Conservation (phyloP, 257 asterid species). For the Sherardia arvensis region DNA sequence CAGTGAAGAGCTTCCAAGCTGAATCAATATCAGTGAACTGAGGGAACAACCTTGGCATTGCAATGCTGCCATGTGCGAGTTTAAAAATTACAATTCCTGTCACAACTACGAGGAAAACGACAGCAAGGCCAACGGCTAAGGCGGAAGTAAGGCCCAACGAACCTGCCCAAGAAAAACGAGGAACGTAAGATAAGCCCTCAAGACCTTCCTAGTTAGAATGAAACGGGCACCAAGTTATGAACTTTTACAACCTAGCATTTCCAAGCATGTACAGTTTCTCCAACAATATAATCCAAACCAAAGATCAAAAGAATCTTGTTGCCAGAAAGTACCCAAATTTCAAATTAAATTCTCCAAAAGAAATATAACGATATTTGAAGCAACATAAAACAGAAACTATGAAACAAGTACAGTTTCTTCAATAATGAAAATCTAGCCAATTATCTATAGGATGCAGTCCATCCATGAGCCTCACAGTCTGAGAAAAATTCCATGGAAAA, state of each 20-base stretch:
- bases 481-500: not conserved
- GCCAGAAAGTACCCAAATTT: not conserved
- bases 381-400: not conserved
- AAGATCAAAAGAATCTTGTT: not conserved
- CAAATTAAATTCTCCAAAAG: not conserved
- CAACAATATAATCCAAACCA: not conserved
- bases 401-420: not conserved
- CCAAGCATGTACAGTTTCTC: not conserved
- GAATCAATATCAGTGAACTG: slow-evolving; percentile 29
- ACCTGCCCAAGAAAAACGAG: slow-evolving; percentile 27
- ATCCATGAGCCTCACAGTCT: not conserved
- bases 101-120: slow-evolving; percentile 38
- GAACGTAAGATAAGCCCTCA: not conserved
- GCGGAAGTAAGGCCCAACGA: slow-evolving; percentile 50
- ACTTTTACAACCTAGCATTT: not conserved
- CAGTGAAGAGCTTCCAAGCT: slow-evolving; percentile 50
- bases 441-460: not conserved
- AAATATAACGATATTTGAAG: not conserved
- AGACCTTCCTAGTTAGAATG: not conserved
- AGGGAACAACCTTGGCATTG: slow-evolving; percentile 37
- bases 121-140: slow-evolving; percentile 38
- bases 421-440: not conserved
- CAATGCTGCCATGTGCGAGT: slow-evolving; percentile 26
- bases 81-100: slow-evolving; percentile 23
- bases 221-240: not conserved